These are phyloP conservation scores for Calonectria naviculata DNA, from an alignment of 2,329 filamentous ascomycete species.

Conservation along the genomic window DNA sequence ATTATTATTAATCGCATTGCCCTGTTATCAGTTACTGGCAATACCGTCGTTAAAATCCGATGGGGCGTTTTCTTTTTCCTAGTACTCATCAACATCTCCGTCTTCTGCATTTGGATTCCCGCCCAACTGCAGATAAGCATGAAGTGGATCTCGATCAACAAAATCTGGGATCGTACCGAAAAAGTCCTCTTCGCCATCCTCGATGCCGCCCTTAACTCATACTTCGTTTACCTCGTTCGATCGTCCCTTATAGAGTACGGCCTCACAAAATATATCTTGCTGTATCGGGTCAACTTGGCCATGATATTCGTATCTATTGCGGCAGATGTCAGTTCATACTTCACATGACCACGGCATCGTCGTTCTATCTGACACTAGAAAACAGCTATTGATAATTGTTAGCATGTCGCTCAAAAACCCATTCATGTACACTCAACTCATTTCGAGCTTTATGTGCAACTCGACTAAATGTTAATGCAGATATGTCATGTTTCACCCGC, in stretches of 20 bases:
- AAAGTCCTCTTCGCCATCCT: slow-evolving; percentile 18
- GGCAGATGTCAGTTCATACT: slow-evolving; percentile 62
- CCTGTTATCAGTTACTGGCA: not conserved
- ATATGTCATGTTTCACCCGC: slow-evolving; percentile 39
- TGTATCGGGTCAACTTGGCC: slow-evolving; percentile 12
- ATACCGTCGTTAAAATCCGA: not conserved
- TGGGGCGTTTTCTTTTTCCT: slow-evolving; percentile 4
- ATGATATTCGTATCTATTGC: slow-evolving; percentile 54
- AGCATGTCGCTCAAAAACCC: slow-evolving; percentile 35
- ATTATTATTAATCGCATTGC: slow-evolving; percentile 61
- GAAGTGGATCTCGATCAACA: slow-evolving; percentile 9
- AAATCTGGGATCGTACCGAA: slow-evolving; percentile 15
- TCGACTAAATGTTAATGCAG: slow-evolving; percentile 16
- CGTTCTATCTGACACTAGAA: not conserved
- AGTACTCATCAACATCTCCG: slow-evolving; percentile 13
- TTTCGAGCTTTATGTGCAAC: too few relatives aligned
- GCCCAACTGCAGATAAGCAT: slow-evolving; percentile 18
- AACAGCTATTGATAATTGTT: slow-evolving; percentile 34
- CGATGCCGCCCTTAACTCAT: slow-evolving; percentile 59
- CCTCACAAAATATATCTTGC: slow-evolving; percentile 66
- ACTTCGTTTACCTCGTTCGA: slow-evolving; percentile 68
- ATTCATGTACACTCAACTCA: slow-evolving; percentile 27
- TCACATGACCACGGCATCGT: not conserved
- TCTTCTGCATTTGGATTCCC: slow-evolving; percentile 20
- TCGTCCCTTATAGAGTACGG: slow-evolving; percentile 78